Conservation (phyloP, 768 basidiomycete genomes). For the Serendipita sp. region DNA sequence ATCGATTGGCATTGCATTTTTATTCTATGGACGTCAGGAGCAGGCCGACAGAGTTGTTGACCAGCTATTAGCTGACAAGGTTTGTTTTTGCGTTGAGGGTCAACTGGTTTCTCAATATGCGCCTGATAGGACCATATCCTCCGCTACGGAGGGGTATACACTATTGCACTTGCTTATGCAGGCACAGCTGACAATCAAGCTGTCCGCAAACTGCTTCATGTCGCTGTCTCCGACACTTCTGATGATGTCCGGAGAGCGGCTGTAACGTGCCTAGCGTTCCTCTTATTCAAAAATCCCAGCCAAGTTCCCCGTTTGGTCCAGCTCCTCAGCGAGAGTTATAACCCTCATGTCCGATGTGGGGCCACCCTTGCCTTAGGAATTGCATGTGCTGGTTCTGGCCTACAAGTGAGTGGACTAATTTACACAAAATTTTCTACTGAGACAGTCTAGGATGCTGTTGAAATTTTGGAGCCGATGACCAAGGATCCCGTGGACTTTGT, state of each 20-base stretch:
- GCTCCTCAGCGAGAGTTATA: constrained; percentile 93
- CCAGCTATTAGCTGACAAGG: constrained; percentile 71
- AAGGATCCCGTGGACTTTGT: constrained; percentile 98
- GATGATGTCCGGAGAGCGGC: constrained; percentile 96
- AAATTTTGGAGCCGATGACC: constrained; percentile 94
- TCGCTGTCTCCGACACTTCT: constrained; percentile 95
- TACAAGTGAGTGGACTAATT: constrained; percentile 43
- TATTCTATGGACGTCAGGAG: constrained; percentile 86
- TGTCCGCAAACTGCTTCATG: constrained; percentile 78
- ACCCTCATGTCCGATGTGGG: constrained; percentile 95
- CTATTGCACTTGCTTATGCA: constrained; percentile 88
- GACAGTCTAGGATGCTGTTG: constrained; percentile 66
- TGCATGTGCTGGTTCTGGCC: constrained; percentile 91
- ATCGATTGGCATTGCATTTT: constrained; percentile 81
- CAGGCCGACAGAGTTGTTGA: constrained; percentile 77
- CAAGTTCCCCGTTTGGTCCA: constrained; percentile 97
- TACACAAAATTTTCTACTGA: not conserved
- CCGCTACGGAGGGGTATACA: constrained; percentile 95
- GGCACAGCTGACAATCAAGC: constrained; percentile 92
- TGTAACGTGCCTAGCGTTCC: constrained; percentile 87
- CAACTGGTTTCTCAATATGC: constrained; percentile 11
- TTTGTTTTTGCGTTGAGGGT: constrained; percentile 18
- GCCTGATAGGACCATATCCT: constrained; percentile 73
- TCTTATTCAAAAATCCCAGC: constrained; percentile 90
- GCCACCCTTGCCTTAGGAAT: constrained; percentile 94